A percentile compares a stretch with the other conserved stretches of the same genome.
These are phyloP conservation scores for Wallacemonas sp. DNA, from an alignment of 208 protist species.

Conservation along the genomic window DNA sequence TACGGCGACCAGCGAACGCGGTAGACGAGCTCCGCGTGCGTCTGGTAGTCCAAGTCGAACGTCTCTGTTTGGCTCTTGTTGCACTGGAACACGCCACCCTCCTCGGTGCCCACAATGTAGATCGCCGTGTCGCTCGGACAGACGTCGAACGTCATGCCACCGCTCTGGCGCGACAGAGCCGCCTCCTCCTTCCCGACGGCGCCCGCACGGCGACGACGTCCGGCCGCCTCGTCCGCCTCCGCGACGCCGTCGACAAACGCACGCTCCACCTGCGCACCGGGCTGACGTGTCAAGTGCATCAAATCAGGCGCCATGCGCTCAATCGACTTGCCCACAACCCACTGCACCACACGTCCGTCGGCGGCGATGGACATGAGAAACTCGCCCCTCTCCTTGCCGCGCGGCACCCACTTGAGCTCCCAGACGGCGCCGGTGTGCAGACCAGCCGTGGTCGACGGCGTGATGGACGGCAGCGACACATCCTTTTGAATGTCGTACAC, in stretches of 20 bases:
- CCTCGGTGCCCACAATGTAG: slow-evolving; percentile 96
- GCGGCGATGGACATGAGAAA: slow-evolving; percentile 95
- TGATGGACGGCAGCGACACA: slow-evolving; percentile 67
- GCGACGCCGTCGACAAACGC: slow-evolving; percentile 74
- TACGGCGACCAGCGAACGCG: slow-evolving; percentile 93
- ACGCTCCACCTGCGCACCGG: slow-evolving; percentile 60
- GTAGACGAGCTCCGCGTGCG: slow-evolving; percentile 95
- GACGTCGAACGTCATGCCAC: slow-evolving; percentile 95
- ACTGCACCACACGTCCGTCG: slow-evolving; percentile 96
- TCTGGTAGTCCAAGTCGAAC: slow-evolving; percentile 93
- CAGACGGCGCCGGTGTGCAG: slow-evolving; percentile 96
- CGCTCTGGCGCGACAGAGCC: slow-evolving; percentile 91
- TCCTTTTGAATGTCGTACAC: slow-evolving; percentile 94
- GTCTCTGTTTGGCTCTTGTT: slow-evolving; percentile 95
- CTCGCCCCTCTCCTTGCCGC: slow-evolving; percentile 90
- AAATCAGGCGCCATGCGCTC: slow-evolving; percentile 88
- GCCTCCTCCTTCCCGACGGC: slow-evolving; percentile 61
- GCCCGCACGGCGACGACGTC: slow-evolving; percentile 16
- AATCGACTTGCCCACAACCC: slow-evolving; percentile 94
- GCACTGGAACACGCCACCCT: slow-evolving; percentile 96
- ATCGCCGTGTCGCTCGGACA: slow-evolving; percentile 84
- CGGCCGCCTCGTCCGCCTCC: slow-evolving; percentile 50
- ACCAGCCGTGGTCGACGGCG: slow-evolving; percentile 53
- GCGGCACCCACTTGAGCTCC: slow-evolving; percentile 92
- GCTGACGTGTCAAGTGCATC: slow-evolving; percentile 92